Evolutionary conservation across 441 rosid species (phyloP).

Genomic region (Erodium trifolium): DNA sequence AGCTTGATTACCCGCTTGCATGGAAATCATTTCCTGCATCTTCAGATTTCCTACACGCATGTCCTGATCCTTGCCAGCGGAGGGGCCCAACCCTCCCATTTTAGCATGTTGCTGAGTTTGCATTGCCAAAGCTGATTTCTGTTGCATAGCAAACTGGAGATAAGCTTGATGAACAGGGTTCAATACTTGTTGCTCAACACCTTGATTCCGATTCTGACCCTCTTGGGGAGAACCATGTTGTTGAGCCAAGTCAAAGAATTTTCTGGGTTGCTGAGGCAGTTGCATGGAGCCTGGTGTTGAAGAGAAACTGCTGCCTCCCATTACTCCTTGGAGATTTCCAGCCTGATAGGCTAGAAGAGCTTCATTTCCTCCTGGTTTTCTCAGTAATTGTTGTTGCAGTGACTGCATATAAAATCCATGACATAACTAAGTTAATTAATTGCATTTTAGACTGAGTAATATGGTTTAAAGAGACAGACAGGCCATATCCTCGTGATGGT

Average conservation of each 20-base stretch:
- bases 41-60: conserved; percentile 53
- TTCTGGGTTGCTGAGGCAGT: conserved; percentile 72
- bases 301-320: conserved; percentile 61
- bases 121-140: conserved; percentile 48
- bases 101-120: conserved; percentile 66
- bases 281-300: conserved; percentile 71
- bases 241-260: conserved; percentile 70
- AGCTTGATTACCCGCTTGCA: conserved; percentile 63
- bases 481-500: not conserved
- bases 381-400: conserved; percentile 46
- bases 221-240: conserved; percentile 61
- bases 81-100: conserved; percentile 53
- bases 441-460: not conserved
- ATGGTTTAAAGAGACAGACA: not conserved
- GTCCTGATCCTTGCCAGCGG: conserved; percentile 64
- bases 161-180: conserved; percentile 86
- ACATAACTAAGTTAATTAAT: not conserved
- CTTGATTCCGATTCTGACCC: conserved; percentile 50
- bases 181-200: conserved; percentile 62
- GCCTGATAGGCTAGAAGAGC: conserved; percentile 69
- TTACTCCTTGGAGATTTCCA: conserved; percentile 61
- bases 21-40: conserved; percentile 75
- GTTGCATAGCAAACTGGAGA: conserved; percentile 74
- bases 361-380: conserved; percentile 80
- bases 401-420: conserved; percentile 30